phyloP scores from a whole-genome alignment of 1,284 basidiomycete genomes.

The Papiliotrema laurentii region DNA sequence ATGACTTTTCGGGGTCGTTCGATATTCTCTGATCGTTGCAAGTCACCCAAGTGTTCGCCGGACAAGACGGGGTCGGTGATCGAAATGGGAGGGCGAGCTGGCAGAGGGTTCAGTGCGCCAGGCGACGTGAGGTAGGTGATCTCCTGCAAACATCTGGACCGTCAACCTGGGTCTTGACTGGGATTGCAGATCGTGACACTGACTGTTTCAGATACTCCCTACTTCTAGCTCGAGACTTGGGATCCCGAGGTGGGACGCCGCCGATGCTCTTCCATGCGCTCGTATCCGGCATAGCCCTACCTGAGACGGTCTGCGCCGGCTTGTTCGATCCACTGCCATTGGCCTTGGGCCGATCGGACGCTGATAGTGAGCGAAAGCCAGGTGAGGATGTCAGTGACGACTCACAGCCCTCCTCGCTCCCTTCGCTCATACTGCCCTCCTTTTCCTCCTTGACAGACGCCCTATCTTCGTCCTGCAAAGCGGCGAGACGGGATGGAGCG shows the following conservation, averaged over 20 bases:
- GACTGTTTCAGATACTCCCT: conserved; percentile 96
- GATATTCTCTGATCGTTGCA: conserved; percentile 4
- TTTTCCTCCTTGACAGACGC: conserved; percentile 29
- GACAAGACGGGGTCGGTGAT: conserved; percentile 16
- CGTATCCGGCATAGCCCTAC: conserved; percentile 21
- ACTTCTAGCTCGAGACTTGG: conserved; percentile 88
- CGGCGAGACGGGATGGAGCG: conserved; percentile 39
- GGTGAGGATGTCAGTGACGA: not conserved
- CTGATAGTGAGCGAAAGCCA: not conserved
- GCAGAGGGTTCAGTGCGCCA: conserved; percentile 93
- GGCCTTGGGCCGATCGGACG: conserved; percentile 15
- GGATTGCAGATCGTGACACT: conserved; percentile 37
- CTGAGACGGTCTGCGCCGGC: conserved; percentile 16
- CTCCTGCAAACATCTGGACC: conserved; percentile 80
- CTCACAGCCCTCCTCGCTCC: conserved; percentile 32
- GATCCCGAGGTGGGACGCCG: conserved; percentile 67
- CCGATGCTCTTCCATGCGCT: conserved; percentile 59
- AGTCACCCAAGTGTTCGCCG: conserved; percentile 2
- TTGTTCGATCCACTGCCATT: conserved; percentile 25
- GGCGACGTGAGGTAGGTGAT: conserved; percentile 95
- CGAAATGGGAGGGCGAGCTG: conserved; percentile 61
- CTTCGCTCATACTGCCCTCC: conserved; percentile 43
- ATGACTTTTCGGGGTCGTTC: conserved; percentile 40
- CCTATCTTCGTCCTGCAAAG: conserved; percentile 44
- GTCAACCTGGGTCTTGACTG: not conserved